Evolutionary conservation across 768 basidiomycete species (phyloP).

Genomic region (Boletus coccyginus): DNA sequence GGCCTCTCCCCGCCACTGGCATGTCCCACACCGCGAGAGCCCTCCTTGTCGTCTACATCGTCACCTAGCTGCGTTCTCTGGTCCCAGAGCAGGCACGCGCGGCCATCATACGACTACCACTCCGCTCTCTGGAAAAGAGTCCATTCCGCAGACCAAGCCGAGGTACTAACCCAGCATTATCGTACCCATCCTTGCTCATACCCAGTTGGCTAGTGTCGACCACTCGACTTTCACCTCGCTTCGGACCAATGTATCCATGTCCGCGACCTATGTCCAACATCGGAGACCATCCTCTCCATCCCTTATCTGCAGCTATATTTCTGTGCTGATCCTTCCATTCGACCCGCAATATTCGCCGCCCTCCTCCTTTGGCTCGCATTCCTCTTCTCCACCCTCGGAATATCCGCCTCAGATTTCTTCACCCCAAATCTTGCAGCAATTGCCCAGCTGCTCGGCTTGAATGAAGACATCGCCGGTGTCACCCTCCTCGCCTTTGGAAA

Average conservation of each 20-base stretch:
- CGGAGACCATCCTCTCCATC: slow-evolving; percentile 66
- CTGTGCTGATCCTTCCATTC: slow-evolving; percentile 53
- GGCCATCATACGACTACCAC: slow-evolving; percentile 4
- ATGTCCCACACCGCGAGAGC: slow-evolving; percentile 47
- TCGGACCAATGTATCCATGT: slow-evolving; percentile 67
- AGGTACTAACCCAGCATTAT: no score
- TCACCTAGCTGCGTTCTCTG: slow-evolving; percentile 61
- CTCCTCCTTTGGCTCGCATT: slow-evolving; percentile 81
- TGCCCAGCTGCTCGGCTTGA: slow-evolving; percentile 78
- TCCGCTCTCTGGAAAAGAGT: slow-evolving; percentile 11
- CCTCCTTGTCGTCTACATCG: slow-evolving; percentile 50
- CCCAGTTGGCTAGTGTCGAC: slow-evolving; percentile 52
- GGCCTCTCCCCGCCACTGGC: not conserved
- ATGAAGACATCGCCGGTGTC: slow-evolving; percentile 93
- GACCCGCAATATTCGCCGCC: slow-evolving; percentile 59
- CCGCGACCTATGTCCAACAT: slow-evolving; percentile 48
- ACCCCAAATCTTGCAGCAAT: slow-evolving; percentile 94
- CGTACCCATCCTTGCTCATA: not conserved
- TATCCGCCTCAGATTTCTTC: slow-evolving; percentile 96
- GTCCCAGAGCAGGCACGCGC: slow-evolving; percentile 57
- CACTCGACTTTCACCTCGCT: slow-evolving; percentile 47
- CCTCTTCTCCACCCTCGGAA: slow-evolving; percentile 94
- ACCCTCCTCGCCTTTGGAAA: slow-evolving; percentile 98
- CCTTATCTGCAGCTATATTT: slow-evolving; percentile 71
- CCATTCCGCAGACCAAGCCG: no score